phyloP scores from a whole-genome alignment of 768 basidiomycete genomes.

The Mycena albidolilacea region DNA sequence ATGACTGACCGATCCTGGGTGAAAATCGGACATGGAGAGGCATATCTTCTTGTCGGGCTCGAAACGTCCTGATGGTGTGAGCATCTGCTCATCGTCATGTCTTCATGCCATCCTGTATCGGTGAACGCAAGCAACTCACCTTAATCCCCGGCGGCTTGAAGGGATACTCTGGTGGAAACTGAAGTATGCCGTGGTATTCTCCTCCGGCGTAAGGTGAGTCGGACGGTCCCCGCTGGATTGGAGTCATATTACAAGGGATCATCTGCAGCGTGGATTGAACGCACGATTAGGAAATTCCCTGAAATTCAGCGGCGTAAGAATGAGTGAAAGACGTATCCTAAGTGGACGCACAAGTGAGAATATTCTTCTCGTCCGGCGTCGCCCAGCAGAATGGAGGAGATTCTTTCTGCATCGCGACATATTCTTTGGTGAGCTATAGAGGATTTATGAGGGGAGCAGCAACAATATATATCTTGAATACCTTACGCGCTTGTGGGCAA shows the following conservation, averaged over 20 bases:
- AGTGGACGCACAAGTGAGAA: slow-evolving; percentile 83
- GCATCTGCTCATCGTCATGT: slow-evolving; percentile 72
- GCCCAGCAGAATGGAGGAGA: slow-evolving; percentile 99
- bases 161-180: slow-evolving; percentile 95
- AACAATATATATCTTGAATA: slow-evolving; percentile 35
- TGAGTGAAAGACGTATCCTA: background rate
- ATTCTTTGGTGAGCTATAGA: slow-evolving; percentile 86
- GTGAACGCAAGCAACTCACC: slow-evolving; percentile 58
- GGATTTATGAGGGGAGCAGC: slow-evolving; percentile 10
- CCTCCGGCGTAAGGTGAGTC: slow-evolving; percentile 93
- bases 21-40: slow-evolving; percentile 98
- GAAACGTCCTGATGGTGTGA: slow-evolving; percentile 92
- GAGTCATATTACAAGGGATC: background rate
- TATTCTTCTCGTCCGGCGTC: slow-evolving; percentile 96
- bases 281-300: slow-evolving; percentile 97
- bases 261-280: slow-evolving; percentile 42
- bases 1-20: slow-evolving; percentile 84
- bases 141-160: slow-evolving; percentile 98
- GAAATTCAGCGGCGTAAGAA: slow-evolving; percentile 6
- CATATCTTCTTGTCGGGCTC: slow-evolving; percentile 96
- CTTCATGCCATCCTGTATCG: background rate
- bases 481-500: slow-evolving; percentile 85
- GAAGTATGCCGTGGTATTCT: slow-evolving; percentile 93
- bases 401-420: slow-evolving; percentile 90
- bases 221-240: slow-evolving; percentile 86